Base-by-base conservation (phyloP, 2,329 filamentous ascomycete genomes). In the Exophiala bonariae region DNA sequence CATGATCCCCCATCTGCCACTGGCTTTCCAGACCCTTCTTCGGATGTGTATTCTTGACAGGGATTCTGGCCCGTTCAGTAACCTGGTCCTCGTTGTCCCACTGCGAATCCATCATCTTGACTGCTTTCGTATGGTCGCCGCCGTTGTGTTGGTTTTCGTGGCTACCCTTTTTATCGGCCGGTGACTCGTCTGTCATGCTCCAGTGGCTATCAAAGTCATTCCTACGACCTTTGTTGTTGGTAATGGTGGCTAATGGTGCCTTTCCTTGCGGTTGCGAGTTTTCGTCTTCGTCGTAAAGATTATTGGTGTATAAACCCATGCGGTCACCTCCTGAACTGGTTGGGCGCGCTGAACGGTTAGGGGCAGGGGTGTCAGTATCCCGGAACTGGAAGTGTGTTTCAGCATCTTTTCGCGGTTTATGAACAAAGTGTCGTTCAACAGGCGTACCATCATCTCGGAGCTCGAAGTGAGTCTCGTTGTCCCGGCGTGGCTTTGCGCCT, bases 131-230 rank as follows among this genome's bases (percentile, higher is more conserved):
- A 55, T 80, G 81, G 54, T 82, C 80, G 44, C 81, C 77, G 41
- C 77, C 66, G 16, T 82, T 62, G 16, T 70, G 71, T 28, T 61
- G 74, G 60, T 67, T 66, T 47, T 63, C 61, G 65, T 62, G 58
- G 44, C 60, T 67, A 28, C 67, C 58, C 44, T 73, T 73, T 14
- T 66, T 66, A n/a, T 38, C 47, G 32, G 70, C 71, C 26, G 82
- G 81, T 50, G 82, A 81, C 32, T 82, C 74, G 63, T 95, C 89
- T 5, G 77, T 76, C 72, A 95, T 84, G 41, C 76, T 76, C 73
- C 90, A 96, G 59, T 96, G 88, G 16, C 83, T 68, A 39, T 83
- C 83, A 59, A 95, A 91, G 64, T 88, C 81, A 67, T 91, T 89
- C 61, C 76, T 77, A 45, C 88, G 85, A 66, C 85, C 80, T 62